Evolutionary conservation across 2,329 filamentous ascomycete genomes (phyloP), one percentile per base, ranked within the genome.

Genomic region (Chalaropsis ovoidea): DNA sequence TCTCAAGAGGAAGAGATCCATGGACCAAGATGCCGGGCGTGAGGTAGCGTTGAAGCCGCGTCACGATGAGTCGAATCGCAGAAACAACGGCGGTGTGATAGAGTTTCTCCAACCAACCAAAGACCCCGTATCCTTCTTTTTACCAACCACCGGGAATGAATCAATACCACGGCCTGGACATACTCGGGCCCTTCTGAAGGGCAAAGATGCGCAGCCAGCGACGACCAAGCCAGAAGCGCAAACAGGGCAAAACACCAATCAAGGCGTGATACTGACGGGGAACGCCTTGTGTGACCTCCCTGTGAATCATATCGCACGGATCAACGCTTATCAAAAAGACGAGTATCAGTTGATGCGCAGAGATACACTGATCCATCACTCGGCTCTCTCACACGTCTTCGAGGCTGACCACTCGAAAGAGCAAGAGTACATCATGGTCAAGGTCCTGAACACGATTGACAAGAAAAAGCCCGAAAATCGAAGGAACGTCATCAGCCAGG

Each of bases 401-500:
- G 19, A 45, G 11, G 64, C 47, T 5, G 39, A 61, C 19, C 60
- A 43, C 47, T 35, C 31, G 19, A 56, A 35, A 11, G 22, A 63
- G 15, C 45, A 22, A 17, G 60, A 63, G 15, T 66, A 42, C 27
- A 61, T 66, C 39, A 22, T 66, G 13, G 64, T 62, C 35, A 66
- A 66, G 24, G 27, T 66, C 10, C 49, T 66, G 19, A 62, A 62
- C 15, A 61, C 61, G 0, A 27, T 19, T 19, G 58, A 56, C 22
- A 39, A n/a, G 10, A 27, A 39, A 8, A 35, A 27, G 2, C 31
- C 31, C 10, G 39, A 62, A 4, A 27, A 63, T 35, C 24, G 42
- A n/a, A 22, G 19, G 24, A 58, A 24, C 22, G 17, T 63, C 31
- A 83, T 85, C 69, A 79, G 78, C 0, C 82, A 85, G 70, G 81